phyloP scores from a whole-genome alignment of 2,329 filamentous ascomycete genomes.

The Trichoderma guizhouense region DNA sequence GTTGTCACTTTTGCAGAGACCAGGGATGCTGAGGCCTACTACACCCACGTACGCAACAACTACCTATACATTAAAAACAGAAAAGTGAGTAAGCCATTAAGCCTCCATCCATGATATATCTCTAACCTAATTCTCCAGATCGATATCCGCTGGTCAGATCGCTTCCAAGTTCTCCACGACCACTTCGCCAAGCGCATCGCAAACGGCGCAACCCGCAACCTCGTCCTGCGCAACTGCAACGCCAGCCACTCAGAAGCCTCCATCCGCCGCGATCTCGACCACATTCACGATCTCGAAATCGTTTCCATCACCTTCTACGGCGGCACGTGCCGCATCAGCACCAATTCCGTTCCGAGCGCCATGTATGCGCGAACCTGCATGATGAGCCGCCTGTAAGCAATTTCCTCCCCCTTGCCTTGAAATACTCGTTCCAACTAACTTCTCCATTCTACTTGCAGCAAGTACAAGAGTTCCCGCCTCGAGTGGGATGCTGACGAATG shows the following conservation, averaged over 20 bases:
- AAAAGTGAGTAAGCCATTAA: constrained; percentile 46
- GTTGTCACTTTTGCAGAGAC: constrained; percentile 68
- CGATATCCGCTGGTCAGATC: constrained; percentile 65
- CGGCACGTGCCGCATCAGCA: constrained; percentile 64
- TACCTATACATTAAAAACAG: constrained; percentile 68
- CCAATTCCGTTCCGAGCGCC: constrained; percentile 74
- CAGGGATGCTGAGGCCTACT: constrained; percentile 61
- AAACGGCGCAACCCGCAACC: constrained; percentile 67
- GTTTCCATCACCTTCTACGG: constrained; percentile 59
- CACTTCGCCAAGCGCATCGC: constrained; percentile 63
- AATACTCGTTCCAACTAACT: neutral
- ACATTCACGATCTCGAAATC: constrained; percentile 76
- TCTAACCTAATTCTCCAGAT: constrained; percentile 46
- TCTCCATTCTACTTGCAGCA: constrained; percentile 30
- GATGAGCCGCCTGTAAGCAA: constrained; percentile 56
- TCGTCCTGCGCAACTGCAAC: constrained; percentile 62
- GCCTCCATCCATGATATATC: too few relatives aligned
- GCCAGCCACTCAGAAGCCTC: constrained; percentile 57
- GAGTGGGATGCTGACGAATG: constrained; percentile 74
- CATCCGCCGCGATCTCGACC: constrained; percentile 72
- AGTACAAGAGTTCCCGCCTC: constrained; percentile 68
- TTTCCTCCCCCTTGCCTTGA: neutral
- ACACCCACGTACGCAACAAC: constrained; percentile 59
- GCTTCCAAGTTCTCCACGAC: constrained; percentile 62
- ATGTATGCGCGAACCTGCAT: constrained; percentile 75